Percentiles rank a stretch among this genome's conserved stretches.
Evolutionary conservation across 192 early-diverging fungal genomes (phyloP).

Genomic region (Podila horticola): DNA sequence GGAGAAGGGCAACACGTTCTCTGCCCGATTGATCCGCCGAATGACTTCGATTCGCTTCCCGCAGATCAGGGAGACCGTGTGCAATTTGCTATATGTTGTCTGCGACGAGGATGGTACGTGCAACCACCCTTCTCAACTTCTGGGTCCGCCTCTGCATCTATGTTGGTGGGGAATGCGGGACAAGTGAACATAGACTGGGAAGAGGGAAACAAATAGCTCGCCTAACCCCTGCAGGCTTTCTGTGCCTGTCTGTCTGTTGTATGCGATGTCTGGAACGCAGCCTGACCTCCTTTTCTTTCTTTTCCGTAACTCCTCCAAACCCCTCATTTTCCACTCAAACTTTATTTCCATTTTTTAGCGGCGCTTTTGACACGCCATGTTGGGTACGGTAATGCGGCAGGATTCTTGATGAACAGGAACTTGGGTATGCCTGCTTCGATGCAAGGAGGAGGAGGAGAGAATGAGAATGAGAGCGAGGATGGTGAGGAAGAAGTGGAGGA

Average conservation of each 20-base stretch:
- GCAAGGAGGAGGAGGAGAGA: conserved; percentile 20
- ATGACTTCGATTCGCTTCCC: conserved; percentile 75
- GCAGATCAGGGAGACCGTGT: conserved; percentile 66
- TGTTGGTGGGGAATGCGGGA: neutral
- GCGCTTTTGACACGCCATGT: conserved; percentile 71
- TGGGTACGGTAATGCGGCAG: conserved; percentile 95
- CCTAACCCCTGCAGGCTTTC: neutral
- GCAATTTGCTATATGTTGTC: conserved; percentile 73
- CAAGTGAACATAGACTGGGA: neutral
- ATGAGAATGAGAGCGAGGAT: conserved; percentile 21
- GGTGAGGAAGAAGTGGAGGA: conserved; percentile 9
- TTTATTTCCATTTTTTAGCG: conserved; percentile 55
- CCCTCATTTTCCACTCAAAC: too few species aligned
- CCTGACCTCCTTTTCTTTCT: too few species aligned
- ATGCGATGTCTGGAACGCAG: neutral
- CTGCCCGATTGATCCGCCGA: conserved; percentile 70
- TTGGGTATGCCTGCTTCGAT: conserved; percentile 61
- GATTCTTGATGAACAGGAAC: conserved; percentile 84
- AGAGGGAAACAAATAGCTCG: too few species aligned
- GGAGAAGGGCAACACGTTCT: conserved; percentile 68
- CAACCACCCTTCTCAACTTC: neutral
- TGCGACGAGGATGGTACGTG: conserved; percentile 76
- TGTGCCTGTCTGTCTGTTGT: neutral
- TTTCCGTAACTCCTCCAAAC: too few species aligned
- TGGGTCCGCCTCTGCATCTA: neutral